phyloP scores from a whole-genome alignment of 495 filamentous ascomycete genomes.

The Rhizodiscina lignyota region DNA sequence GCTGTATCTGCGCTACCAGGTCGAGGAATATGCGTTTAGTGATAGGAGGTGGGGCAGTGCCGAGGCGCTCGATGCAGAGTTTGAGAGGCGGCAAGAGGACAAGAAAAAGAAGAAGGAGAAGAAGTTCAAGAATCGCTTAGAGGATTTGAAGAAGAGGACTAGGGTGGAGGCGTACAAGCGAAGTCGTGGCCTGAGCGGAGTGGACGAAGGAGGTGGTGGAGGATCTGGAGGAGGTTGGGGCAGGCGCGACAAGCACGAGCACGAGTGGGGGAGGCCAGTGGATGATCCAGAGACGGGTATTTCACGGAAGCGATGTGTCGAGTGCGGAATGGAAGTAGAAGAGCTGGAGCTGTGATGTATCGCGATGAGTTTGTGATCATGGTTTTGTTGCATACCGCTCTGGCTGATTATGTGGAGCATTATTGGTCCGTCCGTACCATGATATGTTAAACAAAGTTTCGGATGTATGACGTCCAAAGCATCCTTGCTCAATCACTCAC shows the following conservation, averaged over 20 bases:
- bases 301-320: conserved; percentile 67
- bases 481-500: too few species aligned
- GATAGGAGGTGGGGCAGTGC: conserved; percentile 72
- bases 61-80: conserved; percentile 79
- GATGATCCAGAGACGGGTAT: conserved; percentile 64
- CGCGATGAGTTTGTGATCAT: too few species aligned
- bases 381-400: too few species aligned
- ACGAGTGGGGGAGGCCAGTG: conserved; percentile 77
- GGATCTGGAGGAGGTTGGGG: conserved; percentile 44
- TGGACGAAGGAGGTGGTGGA: conserved; percentile 17
- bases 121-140: conserved; percentile 76
- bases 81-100: conserved; percentile 58
- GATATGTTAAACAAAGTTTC: too few species aligned
- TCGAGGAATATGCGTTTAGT: conserved; percentile 79
- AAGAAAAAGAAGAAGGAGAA: conserved; percentile 80
- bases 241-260: conserved; percentile 52
- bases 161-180: conserved; percentile 78
- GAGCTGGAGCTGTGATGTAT: conserved; percentile 66
- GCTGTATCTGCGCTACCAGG: conserved; percentile 83
- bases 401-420: too few species aligned
- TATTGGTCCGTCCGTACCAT: too few species aligned
- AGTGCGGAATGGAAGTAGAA: conserved; percentile 94
- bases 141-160: conserved; percentile 85
- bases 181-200: neutral
- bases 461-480: too few species aligned